These are phyloP conservation scores for Trametes punicea DNA, from an alignment of 768 basidiomycete species.

Conservation along the genomic window DNA sequence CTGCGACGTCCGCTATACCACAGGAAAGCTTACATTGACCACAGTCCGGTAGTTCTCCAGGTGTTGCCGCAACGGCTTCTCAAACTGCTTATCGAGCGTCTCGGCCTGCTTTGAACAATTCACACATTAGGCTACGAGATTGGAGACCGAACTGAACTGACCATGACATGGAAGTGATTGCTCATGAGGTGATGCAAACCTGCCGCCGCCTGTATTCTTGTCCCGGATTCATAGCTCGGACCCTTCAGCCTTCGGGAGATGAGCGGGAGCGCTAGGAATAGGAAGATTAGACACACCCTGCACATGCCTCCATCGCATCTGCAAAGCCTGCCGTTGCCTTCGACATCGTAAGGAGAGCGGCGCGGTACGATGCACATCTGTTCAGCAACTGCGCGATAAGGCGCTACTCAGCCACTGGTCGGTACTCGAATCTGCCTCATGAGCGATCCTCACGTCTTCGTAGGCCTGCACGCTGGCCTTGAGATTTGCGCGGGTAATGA, in stretches of 20 bases:
- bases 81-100: conserved; percentile 82
- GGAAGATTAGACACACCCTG: conserved; percentile 51
- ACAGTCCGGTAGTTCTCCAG: conserved; percentile 74
- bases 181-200: conserved; percentile 90
- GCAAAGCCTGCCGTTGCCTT: conserved; percentile 83
- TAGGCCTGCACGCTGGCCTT: conserved; percentile 76
- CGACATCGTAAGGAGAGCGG: conserved; percentile 77
- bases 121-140: too few relatives aligned
- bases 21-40: conserved; percentile 51
- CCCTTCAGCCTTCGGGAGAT: conserved; percentile 59
- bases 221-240: conserved; percentile 75
- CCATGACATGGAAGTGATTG: conserved; percentile 91
- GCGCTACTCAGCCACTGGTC: conserved; percentile 3
- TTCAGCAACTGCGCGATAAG: conserved; percentile 58
- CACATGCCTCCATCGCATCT: conserved; percentile 79
- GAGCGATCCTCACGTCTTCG: conserved; percentile 59
- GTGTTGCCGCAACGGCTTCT: conserved; percentile 84
- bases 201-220: conserved; percentile 78
- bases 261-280: not conserved
- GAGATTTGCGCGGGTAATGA: conserved; percentile 77
- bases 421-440: not conserved
- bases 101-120: conserved; percentile 55
- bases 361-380: conserved; percentile 74
- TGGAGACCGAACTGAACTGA: too few relatives aligned
- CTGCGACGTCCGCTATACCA: not conserved